A percentile compares a stretch with the other conserved stretches of the same genome.
phyloP scores from a whole-genome alignment of 75 land plant species.

The Pseudotsuga menziesii region DNA sequence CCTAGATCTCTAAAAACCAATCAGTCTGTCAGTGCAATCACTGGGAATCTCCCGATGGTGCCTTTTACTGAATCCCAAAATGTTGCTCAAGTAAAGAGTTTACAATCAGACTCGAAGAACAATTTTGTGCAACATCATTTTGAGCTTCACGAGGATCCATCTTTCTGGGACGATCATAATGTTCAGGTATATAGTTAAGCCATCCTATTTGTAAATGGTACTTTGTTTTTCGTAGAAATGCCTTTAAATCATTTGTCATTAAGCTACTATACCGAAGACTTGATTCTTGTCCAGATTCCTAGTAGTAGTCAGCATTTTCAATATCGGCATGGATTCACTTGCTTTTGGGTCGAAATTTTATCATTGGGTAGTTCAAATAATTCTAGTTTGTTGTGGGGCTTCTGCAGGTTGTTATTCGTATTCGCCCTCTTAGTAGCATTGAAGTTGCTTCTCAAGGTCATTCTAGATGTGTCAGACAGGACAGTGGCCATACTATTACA shows the following conservation, averaged over 20 bases:
- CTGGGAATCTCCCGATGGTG: neutral
- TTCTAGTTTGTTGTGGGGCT: neutral
- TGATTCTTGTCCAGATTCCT: neutral
- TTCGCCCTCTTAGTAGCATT: slow-evolving; percentile 67
- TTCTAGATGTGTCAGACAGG: slow-evolving; percentile 74
- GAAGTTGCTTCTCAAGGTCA: slow-evolving; percentile 83
- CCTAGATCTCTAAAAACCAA: slow-evolving; percentile 5
- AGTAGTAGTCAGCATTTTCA: neutral
- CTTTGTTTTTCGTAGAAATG: neutral
- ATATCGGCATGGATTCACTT: neutral
- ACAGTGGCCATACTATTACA: slow-evolving; percentile 73
- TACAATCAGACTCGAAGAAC: slow-evolving; percentile 1
- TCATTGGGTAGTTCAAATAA: neutral
- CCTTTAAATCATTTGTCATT: neutral
- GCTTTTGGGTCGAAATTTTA: neutral
- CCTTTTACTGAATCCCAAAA: neutral
- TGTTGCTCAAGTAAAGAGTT: slow-evolving; percentile 1
- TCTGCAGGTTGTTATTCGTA: slow-evolving; percentile 75
- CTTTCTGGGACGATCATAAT: slow-evolving; percentile 88
- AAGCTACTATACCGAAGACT: neutral
- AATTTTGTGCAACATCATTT: slow-evolving; percentile 26
- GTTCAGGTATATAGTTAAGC: slow-evolving; percentile 59
- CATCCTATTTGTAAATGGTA: neutral
- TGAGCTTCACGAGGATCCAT: slow-evolving; percentile 73
- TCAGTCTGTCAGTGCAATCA: neutral